Base-by-base conservation (phyloP, 78 protist species). In the slime mould (Dictyostelium discoideum) region DNA sequence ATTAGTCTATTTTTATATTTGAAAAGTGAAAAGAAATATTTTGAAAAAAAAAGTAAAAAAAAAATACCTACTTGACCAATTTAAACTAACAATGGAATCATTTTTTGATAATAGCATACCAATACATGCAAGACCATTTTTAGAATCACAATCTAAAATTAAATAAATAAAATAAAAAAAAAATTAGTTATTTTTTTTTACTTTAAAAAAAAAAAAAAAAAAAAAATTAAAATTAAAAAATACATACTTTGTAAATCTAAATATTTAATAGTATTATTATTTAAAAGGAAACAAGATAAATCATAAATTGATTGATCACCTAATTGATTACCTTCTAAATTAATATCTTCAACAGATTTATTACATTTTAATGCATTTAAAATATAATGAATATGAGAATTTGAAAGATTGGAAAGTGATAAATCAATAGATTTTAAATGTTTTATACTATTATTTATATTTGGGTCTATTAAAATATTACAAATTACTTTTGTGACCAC, bases 291-390 rank as follows among this genome's bases (percentile, higher is more conserved):
- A 32, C 79, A 73, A 29, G 39, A 73, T 73, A 73, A 32, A 73
- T 73, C 79, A 29, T 73, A 73, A 32, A 73, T 73, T 32, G 79
- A 32, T 73, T 73, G 79, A 73, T 73, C 79, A 73, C 79, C 44
- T 32, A 73, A 73, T 73, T 24, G 79, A 32, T 73, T 73, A 73
- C 79, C 79, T 14, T 73, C 79, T 32, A 73, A 73, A 73, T 73
- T 73, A 10, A 73, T 11, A 73, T 73, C 79, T 14, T 73, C 44
- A 14, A 73, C 8, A 24, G 79, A 26, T 73, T 26, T 0, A 73
- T 73, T 73, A 13, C 2, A 13, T 73, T 32, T 73, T 14, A 73
- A 32, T 32, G 79, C 79, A 29, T 73, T 73, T 73, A 73, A 73
- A 73, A 73, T 73, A 73, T 73, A 29, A 5, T 32, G 29, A 29